Base-by-base conservation (phyloP, 805 yeast genomes). In the Osmozyma mogii region DNA sequence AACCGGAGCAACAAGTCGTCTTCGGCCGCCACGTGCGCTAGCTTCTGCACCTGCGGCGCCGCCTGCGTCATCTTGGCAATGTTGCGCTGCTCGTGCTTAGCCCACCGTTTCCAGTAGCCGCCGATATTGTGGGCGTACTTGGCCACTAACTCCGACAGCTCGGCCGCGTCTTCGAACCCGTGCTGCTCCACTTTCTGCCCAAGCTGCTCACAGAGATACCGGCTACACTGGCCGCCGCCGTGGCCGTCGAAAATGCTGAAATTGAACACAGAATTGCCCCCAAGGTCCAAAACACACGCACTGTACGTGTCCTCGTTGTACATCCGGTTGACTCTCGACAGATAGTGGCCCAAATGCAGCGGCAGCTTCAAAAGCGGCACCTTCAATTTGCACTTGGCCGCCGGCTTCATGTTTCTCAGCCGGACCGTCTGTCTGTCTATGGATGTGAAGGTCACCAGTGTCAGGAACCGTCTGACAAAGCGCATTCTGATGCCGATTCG, bases 191-290 rank as follows among this genome's bases (percentile, higher is more conserved):
- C 44, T 52, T 65, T 40, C 47, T 50, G 32, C 66, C 75, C 41
- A 17, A 92, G 61, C 31, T 75, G 61, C 3, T 64, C 54, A 13
- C 66, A 57, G 9, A 88, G 59, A 45, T 69, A 81, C 15, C 61
- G 66, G 26, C 87, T 68, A 44, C 95, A 84, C 31, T 78, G 77
- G 15, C 65, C 67, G 14, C 95, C 94, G 6, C 97, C 98, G 56
- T 92, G 98, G 7, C 98, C 98, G 56, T 92, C 98, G 53, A 83
- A 87, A 2, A 92, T 69, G 26, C 75, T 73, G 45, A 84, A 77
- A 41, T 73, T 75, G 57, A 89, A 82, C 12, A 58, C 46, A 8
- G 47, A 43, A 15, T 41, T 37, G 4, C 36, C 44, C 9, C 41
- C 31, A 8, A 59, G 21, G 14, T 62, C 56, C 22, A 84, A 45